Conservation (phyloP, 2,329 filamentous ascomycete species). For the Bipolaris oryzae region DNA sequence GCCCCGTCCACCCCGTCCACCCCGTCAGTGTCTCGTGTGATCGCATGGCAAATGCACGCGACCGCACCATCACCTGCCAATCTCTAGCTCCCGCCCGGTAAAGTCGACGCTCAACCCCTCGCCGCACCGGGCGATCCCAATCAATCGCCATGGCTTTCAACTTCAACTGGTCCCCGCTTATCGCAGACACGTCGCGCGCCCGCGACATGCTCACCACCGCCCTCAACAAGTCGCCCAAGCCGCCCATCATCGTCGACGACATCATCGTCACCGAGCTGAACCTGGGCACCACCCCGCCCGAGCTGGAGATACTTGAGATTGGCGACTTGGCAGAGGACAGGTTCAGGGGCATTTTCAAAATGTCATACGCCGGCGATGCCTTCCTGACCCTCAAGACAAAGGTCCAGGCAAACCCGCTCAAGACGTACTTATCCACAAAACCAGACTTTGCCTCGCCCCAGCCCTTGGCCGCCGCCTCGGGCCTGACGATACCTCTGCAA, state of each 20-base stretch:
- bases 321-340: conserved; percentile 96
- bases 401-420: conserved; percentile 96
- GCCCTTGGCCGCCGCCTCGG: conserved; percentile 86
- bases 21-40: conserved; percentile 19
- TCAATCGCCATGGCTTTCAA: conserved; percentile 86
- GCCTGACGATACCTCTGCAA: conserved; percentile 94
- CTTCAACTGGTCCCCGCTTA: conserved; percentile 99
- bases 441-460: conserved; percentile 91
- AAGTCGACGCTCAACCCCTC: conserved; percentile 24
- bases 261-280: conserved; percentile 98
- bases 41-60: conserved; percentile 50
- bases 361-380: conserved; percentile 96
- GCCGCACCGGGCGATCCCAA: conserved; percentile 1
- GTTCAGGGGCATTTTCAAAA: conserved; percentile 98
- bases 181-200: conserved; percentile 89
- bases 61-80: conserved; percentile 37
- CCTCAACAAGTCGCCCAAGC: conserved; percentile 96
- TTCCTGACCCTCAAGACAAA: conserved; percentile 93
- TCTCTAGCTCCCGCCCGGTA: conserved; percentile 17
- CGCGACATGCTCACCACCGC: conserved; percentile 93
- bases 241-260: conserved; percentile 98
- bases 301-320: conserved; percentile 96
- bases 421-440: conserved; percentile 92
- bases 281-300: conserved; percentile 89
- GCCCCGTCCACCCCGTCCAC: conserved; percentile 10